Evolutionary conservation across 192 early-diverging fungal species (phyloP), one percentile per base, ranked within the genome.

Genomic region (Coemansia aciculifera): DNA sequence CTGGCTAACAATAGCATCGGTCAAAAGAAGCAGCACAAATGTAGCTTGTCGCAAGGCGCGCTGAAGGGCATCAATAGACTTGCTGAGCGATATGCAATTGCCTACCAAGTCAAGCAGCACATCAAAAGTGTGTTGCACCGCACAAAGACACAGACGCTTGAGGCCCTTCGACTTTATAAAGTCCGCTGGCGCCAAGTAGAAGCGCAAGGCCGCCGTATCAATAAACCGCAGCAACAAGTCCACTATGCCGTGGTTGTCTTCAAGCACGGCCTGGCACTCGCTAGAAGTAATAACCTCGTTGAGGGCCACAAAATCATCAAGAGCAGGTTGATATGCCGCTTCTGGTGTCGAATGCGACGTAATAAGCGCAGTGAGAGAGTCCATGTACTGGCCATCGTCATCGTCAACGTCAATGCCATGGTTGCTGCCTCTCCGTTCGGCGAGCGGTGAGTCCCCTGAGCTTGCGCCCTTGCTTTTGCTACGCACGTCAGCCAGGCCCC

Each of bases 201-300:
- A 68, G 8, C n/a, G 39, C 37, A 12, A 29, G 15, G 57, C 39
- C 2, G 39, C 21, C 10, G 17, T 57, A 19, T 51, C 59, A 24
- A 52, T 34, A 48, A 63, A 78, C 13, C 72, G 68, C 12, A 66
- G 29, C 19, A 82, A 59, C 66, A 77, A 24, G n/a, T 82, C 80
- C 19, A 82, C 40, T 5, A 51, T 42, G 54, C 69, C 69, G 6
- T 29, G 4, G 21, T 82, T 81, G 17, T 21, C 75, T 4, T 27
- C 44, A 21, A 77, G 31, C 1, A 63, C 11, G 52, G 23, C 39
- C 13, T 40, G 40, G 36, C 72, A 82, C 34, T 69, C 63, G 39
- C 10, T 23, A 17, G 38, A 23, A 6, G 44, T 34, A 21, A 60
- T 39, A 32, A 3, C 21, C n/a, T 23, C 31, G 36, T 4, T 19